A percentile compares a stretch with the other conserved stretches of the same genome.
phyloP scores from a whole-genome alignment of 2,329 filamentous ascomycete genomes.

The Elsinoe fawcettii region DNA sequence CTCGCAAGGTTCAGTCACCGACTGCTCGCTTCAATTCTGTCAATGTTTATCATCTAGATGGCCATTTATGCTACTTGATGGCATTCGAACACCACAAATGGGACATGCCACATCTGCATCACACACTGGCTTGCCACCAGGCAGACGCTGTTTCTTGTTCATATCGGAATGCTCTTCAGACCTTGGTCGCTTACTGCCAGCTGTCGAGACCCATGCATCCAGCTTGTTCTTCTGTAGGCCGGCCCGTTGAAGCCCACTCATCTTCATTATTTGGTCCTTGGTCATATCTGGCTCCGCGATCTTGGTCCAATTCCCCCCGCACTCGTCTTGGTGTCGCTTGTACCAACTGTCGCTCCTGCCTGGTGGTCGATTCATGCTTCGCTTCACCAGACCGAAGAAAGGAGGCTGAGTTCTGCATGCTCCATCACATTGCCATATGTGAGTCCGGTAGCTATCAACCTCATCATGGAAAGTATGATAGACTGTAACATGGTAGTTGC shows the following conservation, averaged over 20 bases:
- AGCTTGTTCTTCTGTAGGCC: constrained; percentile 40
- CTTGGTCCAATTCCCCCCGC: constrained; percentile 37
- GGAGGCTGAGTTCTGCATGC: constrained; percentile 33
- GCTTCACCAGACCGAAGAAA: constrained; percentile 39
- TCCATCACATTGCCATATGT: constrained; percentile 39
- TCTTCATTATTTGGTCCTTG: constrained; percentile 33
- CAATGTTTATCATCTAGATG: constrained; percentile 31
- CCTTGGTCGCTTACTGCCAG: constrained; percentile 7
- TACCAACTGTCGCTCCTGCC: constrained; percentile 38
- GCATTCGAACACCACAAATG: constrained; percentile 30
- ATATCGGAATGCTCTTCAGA: neutral
- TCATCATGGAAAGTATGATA: constrained; percentile 42
- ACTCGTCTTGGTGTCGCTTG: constrained; percentile 33
- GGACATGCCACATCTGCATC: constrained; percentile 27
- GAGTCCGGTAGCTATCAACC: constrained; percentile 39
- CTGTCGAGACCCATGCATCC: constrained; percentile 31
- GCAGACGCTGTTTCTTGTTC: constrained; percentile 10
- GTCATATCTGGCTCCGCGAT: constrained; percentile 36
- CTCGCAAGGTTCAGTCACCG: neutral
- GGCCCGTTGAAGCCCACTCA: constrained; percentile 35
- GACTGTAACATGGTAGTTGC: constrained; percentile 34
- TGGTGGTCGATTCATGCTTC: constrained; percentile 40
- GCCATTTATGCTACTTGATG: constrained; percentile 31
- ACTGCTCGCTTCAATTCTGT: neutral
- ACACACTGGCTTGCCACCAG: constrained; percentile 23